Evolutionary conservation across 2,329 filamentous ascomycete genomes (phyloP), one percentile per base, ranked within the genome.

Genomic region (Hypoxylon sp.): DNA sequence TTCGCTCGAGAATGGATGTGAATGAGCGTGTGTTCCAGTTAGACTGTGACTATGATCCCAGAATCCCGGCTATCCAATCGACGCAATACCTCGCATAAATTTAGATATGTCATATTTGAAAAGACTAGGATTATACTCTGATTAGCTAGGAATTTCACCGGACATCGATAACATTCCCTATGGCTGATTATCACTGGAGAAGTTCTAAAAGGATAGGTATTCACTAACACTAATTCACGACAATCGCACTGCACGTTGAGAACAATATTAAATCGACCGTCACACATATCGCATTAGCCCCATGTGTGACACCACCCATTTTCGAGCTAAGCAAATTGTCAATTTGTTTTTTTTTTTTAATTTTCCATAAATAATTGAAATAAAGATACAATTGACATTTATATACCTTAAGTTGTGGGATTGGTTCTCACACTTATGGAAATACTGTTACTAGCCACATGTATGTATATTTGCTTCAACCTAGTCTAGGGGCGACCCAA

Each of bases 211-310:
- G n/a, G n/a, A 13, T 55, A 72, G 37, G 70, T 72, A 76, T 42
- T 66, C 42, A 14, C 14, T 76, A 76, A 10, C 74, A 73, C 70
- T 70, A 65, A 73, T 73, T 76, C 73, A 76, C 72, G 14, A 61
- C 22, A 3, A 17, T 24, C 4, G 61, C 71, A 73, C 65, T 35
- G 17, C 42, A 26, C 54, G 31, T 26, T 13, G 61, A 69, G 62
- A n/a, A 46, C 52, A 29, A 31, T 9, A 31, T 31, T 31, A 2
- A 9, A 67, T 24, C 26, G 13, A 37, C 50, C 17, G 54, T 26
- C 29, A 13, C 5, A 53, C 54, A 42, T 58, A 50, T 65, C 55
- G 47, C 35, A 47, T 47, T 26, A 66, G 53, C 60, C 56, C 59
- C 61, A 53, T 37, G 31, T 48, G 26, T 26, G 51, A 50, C 53